A percentile compares a stretch with the other conserved stretches of the same genome.
Conservation (phyloP, 345 rosid species). For the thale cress (Arabidopsis thaliana) region DNA sequence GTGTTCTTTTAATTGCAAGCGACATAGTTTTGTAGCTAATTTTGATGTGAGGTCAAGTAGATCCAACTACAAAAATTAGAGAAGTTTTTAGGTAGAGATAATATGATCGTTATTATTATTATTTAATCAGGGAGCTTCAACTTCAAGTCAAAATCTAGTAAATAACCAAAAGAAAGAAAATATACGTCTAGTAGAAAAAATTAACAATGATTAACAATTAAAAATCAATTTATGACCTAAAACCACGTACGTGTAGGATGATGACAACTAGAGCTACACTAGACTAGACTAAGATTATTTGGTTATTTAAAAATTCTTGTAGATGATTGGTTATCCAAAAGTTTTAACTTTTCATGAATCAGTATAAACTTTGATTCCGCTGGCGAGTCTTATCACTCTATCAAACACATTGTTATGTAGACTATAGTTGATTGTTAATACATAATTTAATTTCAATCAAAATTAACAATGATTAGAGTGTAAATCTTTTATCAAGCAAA, state of each 20-base stretch:
- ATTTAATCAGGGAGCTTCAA: neutral
- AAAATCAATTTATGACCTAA: neutral
- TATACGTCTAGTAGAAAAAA: neutral
- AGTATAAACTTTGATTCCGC: neutral
- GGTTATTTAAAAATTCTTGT: neutral
- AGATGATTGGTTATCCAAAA: neutral
- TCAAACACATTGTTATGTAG: neutral
- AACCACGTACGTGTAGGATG: neutral
- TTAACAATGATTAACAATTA: too few species aligned
- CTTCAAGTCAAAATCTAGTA: neutral
- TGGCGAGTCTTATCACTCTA: constrained; percentile 3
- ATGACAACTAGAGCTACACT: neutral
- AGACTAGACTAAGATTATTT: constrained; percentile 1
- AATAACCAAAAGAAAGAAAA: neutral
- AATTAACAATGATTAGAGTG: neutral
- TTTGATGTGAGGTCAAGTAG: neutral
- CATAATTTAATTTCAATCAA: neutral
- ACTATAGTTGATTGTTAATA: neutral
- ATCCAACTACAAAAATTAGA: neutral
- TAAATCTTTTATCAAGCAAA: too few species aligned
- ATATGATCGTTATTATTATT: neutral
- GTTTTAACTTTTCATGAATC: neutral
- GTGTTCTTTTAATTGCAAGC: neutral
- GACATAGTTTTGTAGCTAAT: neutral
- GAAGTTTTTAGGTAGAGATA: too few species aligned